Conservation (phyloP, 2,329 filamentous ascomycete species). For the Monosporascus sp. region DNA sequence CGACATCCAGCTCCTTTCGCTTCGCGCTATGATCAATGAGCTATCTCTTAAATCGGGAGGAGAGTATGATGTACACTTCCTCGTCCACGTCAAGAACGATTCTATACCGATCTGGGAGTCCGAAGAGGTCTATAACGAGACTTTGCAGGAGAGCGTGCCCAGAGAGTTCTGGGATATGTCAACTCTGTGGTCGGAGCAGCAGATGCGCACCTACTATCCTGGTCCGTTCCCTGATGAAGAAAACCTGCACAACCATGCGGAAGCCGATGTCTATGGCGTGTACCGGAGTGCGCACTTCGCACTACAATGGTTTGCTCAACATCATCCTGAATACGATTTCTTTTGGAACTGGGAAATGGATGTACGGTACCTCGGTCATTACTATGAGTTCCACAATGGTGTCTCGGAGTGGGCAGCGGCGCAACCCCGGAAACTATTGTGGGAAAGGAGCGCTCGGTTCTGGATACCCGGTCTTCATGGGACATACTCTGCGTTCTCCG, state of each 20-base stretch:
- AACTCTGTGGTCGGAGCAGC: conserved; percentile 62
- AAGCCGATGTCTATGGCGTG: conserved; percentile 47
- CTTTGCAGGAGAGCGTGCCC: conserved; percentile 51
- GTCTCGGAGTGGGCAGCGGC: conserved; percentile 48
- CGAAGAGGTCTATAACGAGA: conserved; percentile 37
- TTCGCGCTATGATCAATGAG: conserved; percentile 62
- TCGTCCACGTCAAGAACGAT: conserved; percentile 41
- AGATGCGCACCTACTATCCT: conserved; percentile 60
- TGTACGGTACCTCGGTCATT: conserved; percentile 37
- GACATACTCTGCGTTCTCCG: conserved; percentile 50
- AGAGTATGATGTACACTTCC: conserved; percentile 56
- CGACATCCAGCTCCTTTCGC: conserved; percentile 57
- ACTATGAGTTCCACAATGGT: conserved; percentile 51
- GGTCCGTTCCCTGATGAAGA: conserved; percentile 53
- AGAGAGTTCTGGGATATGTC: conserved; percentile 64
- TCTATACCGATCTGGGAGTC: conserved; percentile 31
- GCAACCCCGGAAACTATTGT: conserved; percentile 55
- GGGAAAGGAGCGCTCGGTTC: conserved; percentile 58
- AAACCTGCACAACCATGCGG: conserved; percentile 30
- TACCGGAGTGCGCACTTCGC: conserved; percentile 42
- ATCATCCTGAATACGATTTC: conserved; percentile 41
- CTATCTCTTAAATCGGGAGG: conserved; percentile 59
- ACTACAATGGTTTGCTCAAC: conserved; percentile 39
- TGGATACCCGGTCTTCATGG: conserved; percentile 55
- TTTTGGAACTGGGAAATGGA: conserved; percentile 47